Evolutionary conservation across 2,329 filamentous ascomycete species (phyloP), one percentile per base, ranked within the genome.

Genomic region (Fusarium azukiicola): DNA sequence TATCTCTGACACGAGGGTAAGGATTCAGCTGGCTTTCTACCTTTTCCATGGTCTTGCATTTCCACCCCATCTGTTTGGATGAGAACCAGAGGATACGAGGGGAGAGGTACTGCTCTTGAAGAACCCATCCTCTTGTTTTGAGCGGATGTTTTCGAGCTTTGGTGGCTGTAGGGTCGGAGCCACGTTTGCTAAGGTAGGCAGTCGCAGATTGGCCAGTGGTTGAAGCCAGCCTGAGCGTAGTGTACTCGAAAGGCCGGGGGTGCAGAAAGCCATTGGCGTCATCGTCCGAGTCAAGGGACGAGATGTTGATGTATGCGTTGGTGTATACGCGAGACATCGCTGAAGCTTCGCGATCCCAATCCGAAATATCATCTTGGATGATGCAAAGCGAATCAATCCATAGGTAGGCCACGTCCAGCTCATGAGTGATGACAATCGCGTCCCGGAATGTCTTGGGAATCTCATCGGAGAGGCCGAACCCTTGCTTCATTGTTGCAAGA

Each of bases 341-440:
- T 7, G 13, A 19, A 38, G 67, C 52, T 21, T 69, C 67, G 7
- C 6, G 23, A 16, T 56, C 47, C 67, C 67, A 69, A 13, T 61
- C 54, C 9, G 11, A 9, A 16, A 38, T 23, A 27, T 61, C 42
- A 17, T 49, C 52, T 21, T 63, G 70, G 9, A 68, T 61, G 12
- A 68, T 72, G 12, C 70, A 72, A 9, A 67, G 23, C 7, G 70
- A 67, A 32, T 72, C 70, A 3, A 66, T 67, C 61, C 70, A 67
- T 2, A 72, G 36, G 23, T 61, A 72, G 5, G 47, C 32, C 9
- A 61, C 32, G 5, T 44, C 40, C 9, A 72, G 13, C 10, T 61
- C n/a, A 4, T 23, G 12, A 6, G 50, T 32, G 9, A 68, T 27
- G 2, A 17, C 32, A 6, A 72, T 52, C 14, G 70, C 50, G 36